Conservation (phyloP, 176 grass and related monocot species). For the Avena atlantica region DNA sequence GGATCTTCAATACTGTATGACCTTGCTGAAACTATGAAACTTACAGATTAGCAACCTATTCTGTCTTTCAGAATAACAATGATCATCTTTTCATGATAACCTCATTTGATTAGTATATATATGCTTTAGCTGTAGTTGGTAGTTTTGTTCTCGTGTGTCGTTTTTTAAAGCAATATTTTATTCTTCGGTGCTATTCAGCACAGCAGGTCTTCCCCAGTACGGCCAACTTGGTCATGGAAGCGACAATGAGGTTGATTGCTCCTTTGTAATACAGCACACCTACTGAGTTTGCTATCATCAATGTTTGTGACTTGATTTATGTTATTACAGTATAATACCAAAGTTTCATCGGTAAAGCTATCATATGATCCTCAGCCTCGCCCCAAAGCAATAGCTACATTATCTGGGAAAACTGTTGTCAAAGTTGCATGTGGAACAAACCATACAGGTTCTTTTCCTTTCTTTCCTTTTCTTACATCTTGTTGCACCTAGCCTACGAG, state of each 20-base stretch:
- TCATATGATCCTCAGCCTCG: slow-evolving; percentile 84
- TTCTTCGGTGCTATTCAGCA: slow-evolving; percentile 66
- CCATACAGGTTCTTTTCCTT: slow-evolving; percentile 82
- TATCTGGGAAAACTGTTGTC: slow-evolving; percentile 82
- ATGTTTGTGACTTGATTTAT: slow-evolving; percentile 44
- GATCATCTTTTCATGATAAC: background rate
- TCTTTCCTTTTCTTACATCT: slow-evolving; percentile 17
- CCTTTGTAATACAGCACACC: background rate
- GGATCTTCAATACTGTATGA: slow-evolving; percentile 92
- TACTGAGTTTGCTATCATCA: background rate
- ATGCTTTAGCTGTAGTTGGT: slow-evolving; percentile 41
- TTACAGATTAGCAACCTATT: background rate
- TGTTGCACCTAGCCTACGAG: too few relatives aligned
- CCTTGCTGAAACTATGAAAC: slow-evolving; percentile 34
- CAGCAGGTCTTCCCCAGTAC: slow-evolving; percentile 88
- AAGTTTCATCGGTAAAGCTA: slow-evolving; percentile 82
- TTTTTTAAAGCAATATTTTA: slow-evolving; percentile 57
- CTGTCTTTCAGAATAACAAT: background rate
- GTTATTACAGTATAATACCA: slow-evolving; percentile 84
- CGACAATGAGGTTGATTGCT: slow-evolving; percentile 76
- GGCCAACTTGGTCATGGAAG: slow-evolving; percentile 97
- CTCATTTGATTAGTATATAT: slow-evolving; percentile 41
- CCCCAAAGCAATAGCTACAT: slow-evolving; percentile 74
- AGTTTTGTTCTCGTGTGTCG: background rate
- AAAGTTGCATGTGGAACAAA: slow-evolving; percentile 98